These are phyloP conservation scores for Cyberlindnera euphorbiiphila DNA, from an alignment of 805 yeast species.

Conservation along the genomic window DNA sequence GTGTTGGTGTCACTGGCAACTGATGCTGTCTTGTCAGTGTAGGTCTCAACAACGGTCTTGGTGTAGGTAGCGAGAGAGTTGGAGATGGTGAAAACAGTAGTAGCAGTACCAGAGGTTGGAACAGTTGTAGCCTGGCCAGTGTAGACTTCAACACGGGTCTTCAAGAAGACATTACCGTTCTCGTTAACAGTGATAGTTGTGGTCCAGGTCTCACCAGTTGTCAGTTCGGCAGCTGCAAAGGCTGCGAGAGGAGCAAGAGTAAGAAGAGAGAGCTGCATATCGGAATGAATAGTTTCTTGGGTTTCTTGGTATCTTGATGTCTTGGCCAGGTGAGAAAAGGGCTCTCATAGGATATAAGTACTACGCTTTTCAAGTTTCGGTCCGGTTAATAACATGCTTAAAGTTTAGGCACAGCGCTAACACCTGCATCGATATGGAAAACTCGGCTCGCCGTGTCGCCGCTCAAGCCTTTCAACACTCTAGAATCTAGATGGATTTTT, in stretches of 20 bases:
- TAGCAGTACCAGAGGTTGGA: constrained; percentile 8
- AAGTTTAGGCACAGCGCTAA: too few relatives aligned
- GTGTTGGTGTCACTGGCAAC: not conserved
- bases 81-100: constrained; percentile 7
- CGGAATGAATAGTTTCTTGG: too few relatives aligned
- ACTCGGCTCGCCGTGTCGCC: too few relatives aligned
- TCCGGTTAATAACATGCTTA: too few relatives aligned
- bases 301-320: too few relatives aligned
- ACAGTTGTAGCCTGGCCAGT: constrained; percentile 6
- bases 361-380: too few relatives aligned
- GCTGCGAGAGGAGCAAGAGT: constrained; percentile 2
- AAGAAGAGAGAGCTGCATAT: constrained; percentile 1
- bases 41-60: constrained; percentile 7
- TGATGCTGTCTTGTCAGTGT: not conserved
- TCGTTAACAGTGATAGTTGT: not conserved
- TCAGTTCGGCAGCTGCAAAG: not conserved
- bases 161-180: constrained; percentile 5
- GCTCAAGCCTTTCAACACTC: too few relatives aligned
- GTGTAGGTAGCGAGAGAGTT: constrained; percentile 6
- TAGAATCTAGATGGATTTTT: too few relatives aligned
- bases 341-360: too few relatives aligned
- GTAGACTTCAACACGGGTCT: constrained; percentile 8
- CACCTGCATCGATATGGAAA: too few relatives aligned
- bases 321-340: not conserved
- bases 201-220: constrained; percentile 8